Percentiles rank a stretch among this genome's conserved stretches.
Conservation (phyloP, 805 yeast genomes). For the Metschnikowia anglica region DNA sequence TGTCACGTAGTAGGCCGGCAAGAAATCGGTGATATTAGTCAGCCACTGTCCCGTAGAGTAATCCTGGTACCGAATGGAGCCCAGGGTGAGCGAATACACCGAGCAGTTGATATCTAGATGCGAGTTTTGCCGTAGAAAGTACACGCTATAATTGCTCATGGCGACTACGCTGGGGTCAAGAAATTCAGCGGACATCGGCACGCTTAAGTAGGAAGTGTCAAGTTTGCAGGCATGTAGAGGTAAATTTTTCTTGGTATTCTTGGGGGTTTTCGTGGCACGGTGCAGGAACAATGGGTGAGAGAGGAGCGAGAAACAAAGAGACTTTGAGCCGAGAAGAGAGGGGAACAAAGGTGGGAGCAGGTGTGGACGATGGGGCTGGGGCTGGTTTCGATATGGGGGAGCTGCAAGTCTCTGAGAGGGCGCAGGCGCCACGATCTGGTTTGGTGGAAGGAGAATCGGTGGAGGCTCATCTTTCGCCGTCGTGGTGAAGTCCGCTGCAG, state of each 20-base stretch:
- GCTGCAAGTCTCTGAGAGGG: no score
- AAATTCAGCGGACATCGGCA: slow-evolving; percentile 1
- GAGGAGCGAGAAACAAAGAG: no score
- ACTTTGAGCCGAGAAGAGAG: no score
- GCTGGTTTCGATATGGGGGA: no score
- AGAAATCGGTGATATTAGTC: slow-evolving; percentile 19
- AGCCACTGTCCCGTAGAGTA: slow-evolving; percentile 19
- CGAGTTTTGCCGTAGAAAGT: slow-evolving; percentile 19
- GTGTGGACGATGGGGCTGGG: no score
- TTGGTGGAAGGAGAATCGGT: no score
- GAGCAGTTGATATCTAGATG: slow-evolving; percentile 41
- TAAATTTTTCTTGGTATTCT: slow-evolving; percentile 12
- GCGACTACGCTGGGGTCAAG: slow-evolving; percentile 3
- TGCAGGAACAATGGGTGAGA: no score
- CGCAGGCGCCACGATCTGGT: no score
- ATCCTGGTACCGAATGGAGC: slow-evolving; percentile 27
- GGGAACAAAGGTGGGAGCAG: no score
- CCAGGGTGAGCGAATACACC: slow-evolving; percentile 38
- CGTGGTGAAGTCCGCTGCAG: no score
- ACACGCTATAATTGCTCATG: slow-evolving; percentile 22
- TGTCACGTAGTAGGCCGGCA: slow-evolving; percentile 48
- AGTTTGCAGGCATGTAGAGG: background rate
- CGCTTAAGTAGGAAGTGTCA: background rate
- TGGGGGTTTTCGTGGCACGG: no score
- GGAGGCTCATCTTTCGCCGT: no score